These are phyloP conservation scores for Hypoxylon lenormandii DNA, from an alignment of 495 filamentous ascomycete genomes.

Conservation along the genomic window DNA sequence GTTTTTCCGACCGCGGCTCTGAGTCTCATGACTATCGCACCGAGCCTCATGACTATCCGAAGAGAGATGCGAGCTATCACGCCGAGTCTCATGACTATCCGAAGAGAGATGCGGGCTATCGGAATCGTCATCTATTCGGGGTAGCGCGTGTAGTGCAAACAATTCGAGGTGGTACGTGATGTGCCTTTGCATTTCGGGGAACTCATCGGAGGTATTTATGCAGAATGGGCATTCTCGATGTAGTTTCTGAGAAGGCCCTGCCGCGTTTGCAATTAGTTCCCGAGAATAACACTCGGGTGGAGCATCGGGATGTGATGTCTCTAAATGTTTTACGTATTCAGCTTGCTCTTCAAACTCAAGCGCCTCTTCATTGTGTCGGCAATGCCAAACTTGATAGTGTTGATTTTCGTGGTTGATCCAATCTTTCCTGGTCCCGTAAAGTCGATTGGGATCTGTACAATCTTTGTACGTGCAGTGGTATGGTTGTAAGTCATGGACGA, in stretches of 20 bases:
- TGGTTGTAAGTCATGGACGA: conserved; percentile 48
- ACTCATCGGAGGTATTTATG: neutral
- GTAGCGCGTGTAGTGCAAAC: neutral
- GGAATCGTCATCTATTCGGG: neutral
- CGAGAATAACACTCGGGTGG: neutral
- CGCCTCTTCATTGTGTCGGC: neutral
- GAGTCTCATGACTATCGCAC: too few species aligned
- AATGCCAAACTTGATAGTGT: conserved; percentile 6
- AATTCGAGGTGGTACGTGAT: conserved; percentile 6
- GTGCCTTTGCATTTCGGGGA: conserved; percentile 1
- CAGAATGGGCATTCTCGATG: conserved; percentile 9
- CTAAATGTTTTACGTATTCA: neutral
- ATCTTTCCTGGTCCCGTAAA: conserved; percentile 48
- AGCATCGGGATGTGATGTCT: neutral
- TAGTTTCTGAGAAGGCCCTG: neutral
- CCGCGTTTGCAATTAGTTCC: neutral
- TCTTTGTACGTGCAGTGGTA: conserved; percentile 50
- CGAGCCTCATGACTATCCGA: neutral
- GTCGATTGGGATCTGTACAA: conserved; percentile 36
- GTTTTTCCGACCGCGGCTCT: neutral
- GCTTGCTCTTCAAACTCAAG: neutral
- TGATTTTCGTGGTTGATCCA: conserved; percentile 50
- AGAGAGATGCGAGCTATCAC: too few species aligned
- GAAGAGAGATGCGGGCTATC: neutral
- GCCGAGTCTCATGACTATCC: neutral